phyloP scores from a whole-genome alignment of 2,329 filamentous ascomycete species.

The Chrysosporium queenslandicum region DNA sequence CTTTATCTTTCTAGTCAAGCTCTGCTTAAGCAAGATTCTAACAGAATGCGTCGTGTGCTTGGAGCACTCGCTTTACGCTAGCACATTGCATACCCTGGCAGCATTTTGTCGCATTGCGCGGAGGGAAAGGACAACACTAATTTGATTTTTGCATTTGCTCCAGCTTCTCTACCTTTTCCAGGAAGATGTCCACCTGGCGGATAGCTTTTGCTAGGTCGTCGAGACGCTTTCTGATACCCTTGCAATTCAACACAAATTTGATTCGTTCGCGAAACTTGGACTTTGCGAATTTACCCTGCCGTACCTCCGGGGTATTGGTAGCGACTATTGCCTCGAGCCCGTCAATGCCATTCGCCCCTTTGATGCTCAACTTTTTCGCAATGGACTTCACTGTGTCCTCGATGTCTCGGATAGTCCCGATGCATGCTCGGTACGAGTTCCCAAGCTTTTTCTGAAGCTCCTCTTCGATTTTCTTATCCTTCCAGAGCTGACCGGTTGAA shows the following conservation, averaged over 20 bases:
- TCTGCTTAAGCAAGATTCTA: neutral
- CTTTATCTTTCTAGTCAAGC: neutral
- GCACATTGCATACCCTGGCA: neutral
- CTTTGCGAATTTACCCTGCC: neutral
- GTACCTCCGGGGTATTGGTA: neutral
- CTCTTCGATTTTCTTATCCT: neutral
- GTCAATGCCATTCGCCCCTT: neutral
- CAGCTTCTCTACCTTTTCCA: neutral
- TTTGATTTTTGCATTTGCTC: neutral
- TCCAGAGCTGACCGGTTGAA: neutral
- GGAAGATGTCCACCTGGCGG: conserved; percentile 49
- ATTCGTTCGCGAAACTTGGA: neutral
- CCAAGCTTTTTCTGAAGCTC: neutral
- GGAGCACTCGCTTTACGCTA: neutral
- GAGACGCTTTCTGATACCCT: neutral
- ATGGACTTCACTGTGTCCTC: neutral
- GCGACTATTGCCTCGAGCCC: neutral
- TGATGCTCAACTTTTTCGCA: neutral
- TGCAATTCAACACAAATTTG: neutral
- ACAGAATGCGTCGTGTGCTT: neutral
- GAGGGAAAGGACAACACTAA: neutral
- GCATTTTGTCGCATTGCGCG: neutral
- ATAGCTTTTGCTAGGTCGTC: conserved; percentile 57
- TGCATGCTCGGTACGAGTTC: neutral
- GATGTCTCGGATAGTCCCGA: neutral